phyloP scores from a whole-genome alignment of 441 rosid genomes.

The Erysimum pusillum region DNA sequence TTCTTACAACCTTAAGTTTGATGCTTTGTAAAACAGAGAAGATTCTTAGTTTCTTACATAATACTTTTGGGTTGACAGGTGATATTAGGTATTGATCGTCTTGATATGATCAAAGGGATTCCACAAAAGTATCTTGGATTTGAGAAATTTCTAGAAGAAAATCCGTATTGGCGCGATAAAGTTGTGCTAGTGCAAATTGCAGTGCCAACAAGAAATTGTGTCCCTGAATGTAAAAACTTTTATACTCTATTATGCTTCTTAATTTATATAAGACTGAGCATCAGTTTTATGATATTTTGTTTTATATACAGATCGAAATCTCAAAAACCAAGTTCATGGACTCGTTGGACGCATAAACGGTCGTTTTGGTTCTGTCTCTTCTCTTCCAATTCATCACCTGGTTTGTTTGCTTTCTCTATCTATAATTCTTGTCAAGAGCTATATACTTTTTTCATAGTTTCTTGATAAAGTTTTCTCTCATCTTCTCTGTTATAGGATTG shows the following conservation, averaged over 20 bases:
- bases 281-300: background rate
- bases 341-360: slow-evolving; percentile 97
- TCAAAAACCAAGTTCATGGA: slow-evolving; percentile 91
- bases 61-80: slow-evolving; percentile 58
- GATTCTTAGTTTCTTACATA: background rate
- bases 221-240: slow-evolving; percentile 84
- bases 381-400: slow-evolving; percentile 54
- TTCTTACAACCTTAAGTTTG: background rate
- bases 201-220: slow-evolving; percentile 99
- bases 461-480: background rate
- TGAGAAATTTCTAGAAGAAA: slow-evolving; percentile 99
- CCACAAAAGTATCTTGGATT: slow-evolving; percentile 99
- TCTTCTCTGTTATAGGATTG: background rate
- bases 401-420: background rate
- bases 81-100: slow-evolving; percentile 98
- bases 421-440: background rate
- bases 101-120: slow-evolving; percentile 99
- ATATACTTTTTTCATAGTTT: background rate
- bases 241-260: slow-evolving; percentile 25
- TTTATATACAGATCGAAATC: slow-evolving; percentile 72
- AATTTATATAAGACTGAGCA: background rate
- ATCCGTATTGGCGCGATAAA: slow-evolving; percentile 89
- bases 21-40: background rate
- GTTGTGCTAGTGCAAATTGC: slow-evolving; percentile 99
- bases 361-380: slow-evolving; percentile 86